Conservation (phyloP, 192 early-diverging fungal species). For the Coemansia sp. region DNA sequence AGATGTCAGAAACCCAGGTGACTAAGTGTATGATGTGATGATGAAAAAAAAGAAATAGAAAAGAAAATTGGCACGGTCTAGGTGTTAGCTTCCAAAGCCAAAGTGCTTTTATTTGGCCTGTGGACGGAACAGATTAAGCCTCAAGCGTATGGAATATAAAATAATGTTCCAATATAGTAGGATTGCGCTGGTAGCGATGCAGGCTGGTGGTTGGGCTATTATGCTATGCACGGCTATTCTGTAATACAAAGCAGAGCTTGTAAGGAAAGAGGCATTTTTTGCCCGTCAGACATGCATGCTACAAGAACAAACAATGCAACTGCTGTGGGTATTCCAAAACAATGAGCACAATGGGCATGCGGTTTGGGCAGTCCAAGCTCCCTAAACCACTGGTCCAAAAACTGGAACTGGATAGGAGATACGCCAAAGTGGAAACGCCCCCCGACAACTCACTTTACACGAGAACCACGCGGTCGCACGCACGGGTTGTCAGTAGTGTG, state of each 20-base stretch:
- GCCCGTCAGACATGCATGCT: not conserved
- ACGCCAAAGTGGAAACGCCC: no score
- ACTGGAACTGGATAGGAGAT: not conserved
- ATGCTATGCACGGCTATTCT: not conserved
- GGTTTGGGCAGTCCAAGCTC: not conserved
- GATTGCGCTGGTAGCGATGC: not conserved
- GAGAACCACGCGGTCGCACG: not conserved
- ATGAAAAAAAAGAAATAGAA: not conserved
- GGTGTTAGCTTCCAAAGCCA: not conserved
- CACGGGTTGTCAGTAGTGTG: no score
- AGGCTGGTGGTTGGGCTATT: not conserved
- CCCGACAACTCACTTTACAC: no score
- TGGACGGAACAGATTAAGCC: no score
- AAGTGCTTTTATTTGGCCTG: no score
- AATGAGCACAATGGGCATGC: not conserved
- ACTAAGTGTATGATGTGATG: not conserved
- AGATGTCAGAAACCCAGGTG: not conserved
- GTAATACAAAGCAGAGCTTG: not conserved
- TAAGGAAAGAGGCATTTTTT: not conserved
- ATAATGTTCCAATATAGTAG: no score
- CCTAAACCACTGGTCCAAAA: not conserved
- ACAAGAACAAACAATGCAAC: not conserved
- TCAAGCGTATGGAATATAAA: not conserved
- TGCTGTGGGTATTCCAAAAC: not conserved
- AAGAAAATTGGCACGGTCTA: slow-evolving; percentile 1